These are phyloP conservation scores for Russula virescens DNA, from an alignment of 768 basidiomycete genomes.

Conservation along the genomic window DNA sequence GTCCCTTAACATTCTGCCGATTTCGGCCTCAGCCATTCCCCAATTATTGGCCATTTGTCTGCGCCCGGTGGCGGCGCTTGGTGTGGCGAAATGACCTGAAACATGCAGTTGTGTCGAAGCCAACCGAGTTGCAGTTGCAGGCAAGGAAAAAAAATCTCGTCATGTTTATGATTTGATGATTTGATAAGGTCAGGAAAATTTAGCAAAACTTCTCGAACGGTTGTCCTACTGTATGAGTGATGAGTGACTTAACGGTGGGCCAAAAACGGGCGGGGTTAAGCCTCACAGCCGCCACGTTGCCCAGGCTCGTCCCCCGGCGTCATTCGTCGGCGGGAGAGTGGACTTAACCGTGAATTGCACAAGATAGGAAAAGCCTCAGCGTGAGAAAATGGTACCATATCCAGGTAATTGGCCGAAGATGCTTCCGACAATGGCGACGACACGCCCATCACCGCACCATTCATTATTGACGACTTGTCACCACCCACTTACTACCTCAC, in stretches of 20 bases:
- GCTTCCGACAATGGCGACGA: neutral
- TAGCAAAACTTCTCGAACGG: neutral
- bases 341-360: constrained; percentile 16
- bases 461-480: constrained; percentile 1
- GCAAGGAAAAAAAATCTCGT: neutral
- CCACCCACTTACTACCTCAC: neutral
- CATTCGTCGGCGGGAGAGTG: constrained; percentile 6
- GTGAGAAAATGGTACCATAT: constrained; percentile 6
- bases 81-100: neutral
- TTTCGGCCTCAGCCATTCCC: neutral
- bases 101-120: neutral
- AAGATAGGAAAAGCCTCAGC: constrained; percentile 3
- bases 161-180: neutral
- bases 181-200: neutral
- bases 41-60: neutral
- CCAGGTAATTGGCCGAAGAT: neutral
- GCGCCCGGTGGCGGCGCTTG: neutral
- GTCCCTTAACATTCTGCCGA: neutral
- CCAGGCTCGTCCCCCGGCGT: no score
- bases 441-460: no score
- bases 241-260: neutral
- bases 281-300: neutral
- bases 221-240: neutral
- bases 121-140: neutral
- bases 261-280: neutral